These are phyloP conservation scores for Stylosanthes scabra DNA, from an alignment of 331 rosid species.

Conservation along the genomic window DNA sequence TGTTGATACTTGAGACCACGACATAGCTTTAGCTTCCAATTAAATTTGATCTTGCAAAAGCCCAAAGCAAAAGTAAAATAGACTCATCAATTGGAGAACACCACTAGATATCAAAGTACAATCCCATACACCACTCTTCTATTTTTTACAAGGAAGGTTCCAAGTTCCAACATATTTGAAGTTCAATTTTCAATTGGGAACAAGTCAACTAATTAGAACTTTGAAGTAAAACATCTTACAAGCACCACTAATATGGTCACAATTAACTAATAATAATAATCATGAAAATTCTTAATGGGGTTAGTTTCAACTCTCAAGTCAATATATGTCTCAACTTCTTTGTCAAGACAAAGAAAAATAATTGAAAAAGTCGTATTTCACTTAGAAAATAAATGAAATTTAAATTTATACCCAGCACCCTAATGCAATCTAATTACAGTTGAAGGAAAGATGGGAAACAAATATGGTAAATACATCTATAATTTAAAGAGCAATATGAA, in stretches of 20 bases:
- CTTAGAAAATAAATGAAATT: background rate
- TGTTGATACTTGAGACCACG: background rate
- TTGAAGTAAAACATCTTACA: background rate
- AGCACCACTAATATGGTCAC: background rate
- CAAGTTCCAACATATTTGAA: background rate
- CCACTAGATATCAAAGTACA: background rate
- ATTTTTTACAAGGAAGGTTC: background rate
- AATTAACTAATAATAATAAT: background rate
- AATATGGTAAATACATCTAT: slow-evolving; percentile 19
- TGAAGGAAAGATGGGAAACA: slow-evolving; percentile 24
- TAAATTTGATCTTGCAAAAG: background rate
- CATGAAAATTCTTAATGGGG: background rate
- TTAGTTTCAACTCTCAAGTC: background rate
- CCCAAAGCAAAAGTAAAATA: background rate
- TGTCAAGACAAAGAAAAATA: background rate
- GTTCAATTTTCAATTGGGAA: background rate
- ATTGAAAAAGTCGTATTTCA: background rate
- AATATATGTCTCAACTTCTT: background rate
- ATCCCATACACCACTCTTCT: background rate
- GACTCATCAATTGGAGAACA: background rate
- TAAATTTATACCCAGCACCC: background rate
- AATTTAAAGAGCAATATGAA: slow-evolving; percentile 35
- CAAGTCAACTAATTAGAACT: background rate
- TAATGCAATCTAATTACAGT: slow-evolving; percentile 11
- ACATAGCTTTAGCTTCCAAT: too few relatives aligned